A percentile compares a stretch with the other conserved stretches of the same genome.
Conservation (phyloP, 2,329 filamentous ascomycete genomes). For the Fusarium agapanthi region DNA sequence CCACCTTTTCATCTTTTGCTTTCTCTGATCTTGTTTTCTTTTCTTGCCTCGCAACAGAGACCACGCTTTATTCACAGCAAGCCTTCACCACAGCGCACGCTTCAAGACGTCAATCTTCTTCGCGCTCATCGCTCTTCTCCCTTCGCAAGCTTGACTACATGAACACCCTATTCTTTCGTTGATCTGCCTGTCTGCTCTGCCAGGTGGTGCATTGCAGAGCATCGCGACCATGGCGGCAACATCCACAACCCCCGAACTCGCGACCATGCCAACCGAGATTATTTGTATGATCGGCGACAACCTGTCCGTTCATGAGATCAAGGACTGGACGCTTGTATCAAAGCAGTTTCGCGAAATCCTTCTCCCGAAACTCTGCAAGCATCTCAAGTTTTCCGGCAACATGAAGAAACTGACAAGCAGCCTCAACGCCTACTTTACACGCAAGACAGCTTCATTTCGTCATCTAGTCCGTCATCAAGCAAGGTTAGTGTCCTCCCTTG, state of each 20-base stretch:
- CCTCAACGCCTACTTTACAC: background rate
- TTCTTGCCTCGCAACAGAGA: background rate
- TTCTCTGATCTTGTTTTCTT: background rate
- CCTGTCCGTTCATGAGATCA: background rate
- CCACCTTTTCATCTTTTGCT: accelerated
- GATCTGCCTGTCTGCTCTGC: background rate
- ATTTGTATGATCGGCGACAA: background rate
- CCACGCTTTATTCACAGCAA: background rate
- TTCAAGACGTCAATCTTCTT: background rate
- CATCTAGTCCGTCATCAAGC: accelerated
- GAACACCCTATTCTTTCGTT: too few relatives aligned
- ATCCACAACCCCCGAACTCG: background rate
- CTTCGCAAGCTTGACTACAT: too few relatives aligned
- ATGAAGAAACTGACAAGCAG: background rate
- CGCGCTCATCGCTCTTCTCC: accelerated
- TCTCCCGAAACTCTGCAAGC: background rate
- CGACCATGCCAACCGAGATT: background rate
- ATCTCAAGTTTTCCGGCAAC: background rate
- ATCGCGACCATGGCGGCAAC: background rate
- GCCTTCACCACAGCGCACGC: accelerated
- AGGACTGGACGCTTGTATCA: background rate
- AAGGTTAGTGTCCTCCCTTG: background rate
- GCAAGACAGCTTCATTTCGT: background rate
- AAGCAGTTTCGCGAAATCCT: background rate
- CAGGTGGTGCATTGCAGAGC: background rate